Conservation (phyloP, 1,139 yeast species). For the Candida sp. region DNA sequence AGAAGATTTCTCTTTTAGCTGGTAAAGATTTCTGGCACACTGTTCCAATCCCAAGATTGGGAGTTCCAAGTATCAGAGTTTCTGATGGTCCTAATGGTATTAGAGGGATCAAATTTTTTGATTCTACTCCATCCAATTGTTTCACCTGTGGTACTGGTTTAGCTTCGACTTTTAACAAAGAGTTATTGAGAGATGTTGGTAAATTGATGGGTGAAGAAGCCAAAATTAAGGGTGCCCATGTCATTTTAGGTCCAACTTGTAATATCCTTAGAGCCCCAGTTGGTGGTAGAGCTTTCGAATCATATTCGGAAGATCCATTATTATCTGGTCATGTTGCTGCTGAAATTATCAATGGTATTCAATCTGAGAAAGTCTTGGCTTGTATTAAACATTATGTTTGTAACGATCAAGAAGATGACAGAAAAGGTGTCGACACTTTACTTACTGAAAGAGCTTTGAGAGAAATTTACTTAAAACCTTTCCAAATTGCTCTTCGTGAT, state of each 20-base stretch:
- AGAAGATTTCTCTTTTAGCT: conserved; percentile 46
- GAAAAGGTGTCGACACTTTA: conserved; percentile 45
- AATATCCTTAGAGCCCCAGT: conserved; percentile 58
- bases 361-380: conserved; percentile 49
- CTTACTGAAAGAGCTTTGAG: conserved; percentile 58
- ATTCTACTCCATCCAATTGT: conserved; percentile 32
- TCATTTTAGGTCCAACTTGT: conserved; percentile 52
- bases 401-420: conserved; percentile 58
- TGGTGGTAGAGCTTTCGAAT: conserved; percentile 66
- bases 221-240: conserved; percentile 34
- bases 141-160: conserved; percentile 36
- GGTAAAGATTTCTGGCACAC: conserved; percentile 61
- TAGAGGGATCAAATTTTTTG: conserved; percentile 30
- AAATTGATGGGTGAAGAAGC: conserved; percentile 33
- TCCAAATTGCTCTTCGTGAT: conserved; percentile 53
- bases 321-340: conserved; percentile 53
- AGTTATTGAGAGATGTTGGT: conserved; percentile 25
- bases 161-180: conserved; percentile 41
- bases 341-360: conserved; percentile 51
- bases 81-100: conserved; percentile 38
- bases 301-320: conserved; percentile 60
- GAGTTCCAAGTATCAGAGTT: conserved; percentile 30
- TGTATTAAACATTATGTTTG: conserved; percentile 59
- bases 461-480: conserved; percentile 59
- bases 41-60: conserved; percentile 40